These are phyloP conservation scores for Apiotrichum veenhuisii DNA, from an alignment of 1,284 basidiomycete species.

Conservation along the genomic window DNA sequence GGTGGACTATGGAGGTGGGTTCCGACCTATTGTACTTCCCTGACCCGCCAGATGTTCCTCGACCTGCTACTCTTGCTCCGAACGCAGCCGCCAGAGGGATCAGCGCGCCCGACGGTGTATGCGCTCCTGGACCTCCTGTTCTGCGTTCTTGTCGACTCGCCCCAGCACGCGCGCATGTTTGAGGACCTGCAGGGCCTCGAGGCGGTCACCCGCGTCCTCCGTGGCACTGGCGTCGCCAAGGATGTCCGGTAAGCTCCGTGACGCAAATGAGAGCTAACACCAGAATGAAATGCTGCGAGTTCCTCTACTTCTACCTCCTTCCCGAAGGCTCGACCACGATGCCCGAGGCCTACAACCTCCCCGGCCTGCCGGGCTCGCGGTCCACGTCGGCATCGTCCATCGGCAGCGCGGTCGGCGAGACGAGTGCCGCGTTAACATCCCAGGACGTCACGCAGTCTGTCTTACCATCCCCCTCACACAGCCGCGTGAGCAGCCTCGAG, in stretches of 20 bases:
- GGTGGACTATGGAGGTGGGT: constrained; percentile 66
- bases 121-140: constrained; percentile 73
- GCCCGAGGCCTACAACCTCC: constrained; percentile 1
- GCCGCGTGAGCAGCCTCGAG: neutral
- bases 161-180: constrained; percentile 66
- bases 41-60: constrained; percentile 33
- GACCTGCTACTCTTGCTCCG: constrained; percentile 41
- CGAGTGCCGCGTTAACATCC: neutral
- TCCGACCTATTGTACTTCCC: neutral
- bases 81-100: constrained; percentile 24
- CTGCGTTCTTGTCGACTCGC: constrained; percentile 76
- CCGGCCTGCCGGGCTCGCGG: neutral
- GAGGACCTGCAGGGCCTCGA: constrained; percentile 72
- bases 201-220: constrained; percentile 73
- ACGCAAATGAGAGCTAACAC: constrained; percentile 1
- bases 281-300: constrained; percentile 90
- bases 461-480: neutral
- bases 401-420: neutral
- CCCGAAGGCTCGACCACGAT: constrained; percentile 57
- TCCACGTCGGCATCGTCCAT: neutral
- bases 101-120: constrained; percentile 54
- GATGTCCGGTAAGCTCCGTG: constrained; percentile 65
- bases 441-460: constrained; percentile 2
- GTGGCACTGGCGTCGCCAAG: constrained; percentile 71
- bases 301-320: constrained; percentile 84